These are phyloP conservation scores for Choricystis sp. DNA, from an alignment of 139 green algal genomes.

Conservation along the genomic window DNA sequence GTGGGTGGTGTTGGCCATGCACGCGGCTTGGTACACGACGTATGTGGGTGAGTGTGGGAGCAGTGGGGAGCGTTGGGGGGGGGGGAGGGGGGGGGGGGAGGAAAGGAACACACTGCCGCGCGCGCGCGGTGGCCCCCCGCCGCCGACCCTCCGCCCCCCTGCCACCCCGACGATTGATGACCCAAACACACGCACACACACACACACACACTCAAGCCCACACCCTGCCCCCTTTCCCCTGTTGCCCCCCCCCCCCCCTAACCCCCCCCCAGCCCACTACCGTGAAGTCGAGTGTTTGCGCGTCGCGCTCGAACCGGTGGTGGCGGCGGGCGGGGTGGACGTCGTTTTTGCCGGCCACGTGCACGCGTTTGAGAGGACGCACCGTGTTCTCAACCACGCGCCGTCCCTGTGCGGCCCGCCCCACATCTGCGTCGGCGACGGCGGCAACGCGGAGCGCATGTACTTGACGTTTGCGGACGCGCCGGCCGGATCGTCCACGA, in stretches of 20 bases:
- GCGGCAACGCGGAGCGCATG: constrained; percentile 20
- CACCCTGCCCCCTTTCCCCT: no score
- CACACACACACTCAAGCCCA: no score
- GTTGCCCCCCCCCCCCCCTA: no score
- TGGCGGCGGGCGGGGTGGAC: constrained; percentile 11
- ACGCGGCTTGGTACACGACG: constrained; percentile 49
- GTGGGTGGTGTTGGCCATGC: constrained; percentile 54
- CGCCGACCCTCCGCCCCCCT: no score
- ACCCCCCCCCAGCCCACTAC: no score
- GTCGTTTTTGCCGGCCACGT: constrained; percentile 25
- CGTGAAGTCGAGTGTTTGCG: not conserved
- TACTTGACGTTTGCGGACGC: not conserved
- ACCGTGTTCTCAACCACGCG: constrained; percentile 7
- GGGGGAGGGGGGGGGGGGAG: no score
- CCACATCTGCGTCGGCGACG: constrained; percentile 14
- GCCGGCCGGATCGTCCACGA: not conserved
- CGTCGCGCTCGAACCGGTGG: constrained; percentile 1
- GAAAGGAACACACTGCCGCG: no score
- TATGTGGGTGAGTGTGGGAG: no score
- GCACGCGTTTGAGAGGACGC: constrained; percentile 21
- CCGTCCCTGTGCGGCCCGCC: constrained; percentile 1
- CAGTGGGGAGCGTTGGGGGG: no score
- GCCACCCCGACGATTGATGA: no score
- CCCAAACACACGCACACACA: no score
- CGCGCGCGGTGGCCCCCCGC: no score